Base-by-base conservation (phyloP, 768 basidiomycete species). In the Termitomyces heimii region DNA sequence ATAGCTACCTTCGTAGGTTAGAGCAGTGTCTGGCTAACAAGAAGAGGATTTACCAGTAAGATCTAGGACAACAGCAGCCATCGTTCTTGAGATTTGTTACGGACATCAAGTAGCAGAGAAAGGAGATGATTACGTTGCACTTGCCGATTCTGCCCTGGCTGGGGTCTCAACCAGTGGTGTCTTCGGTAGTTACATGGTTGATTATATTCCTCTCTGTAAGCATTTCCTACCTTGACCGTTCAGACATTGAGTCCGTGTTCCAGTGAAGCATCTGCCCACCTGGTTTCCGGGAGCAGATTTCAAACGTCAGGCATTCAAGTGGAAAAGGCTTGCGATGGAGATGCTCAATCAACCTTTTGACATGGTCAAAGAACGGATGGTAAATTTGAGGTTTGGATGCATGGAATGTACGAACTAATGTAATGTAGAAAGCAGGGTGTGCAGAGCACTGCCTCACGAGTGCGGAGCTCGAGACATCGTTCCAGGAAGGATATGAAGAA, bases 241-340 rank as follows among this genome's bases (percentile, higher is more conserved):
- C 37, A n/a, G 16, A n/a, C 16, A 20, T 13, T 18, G 7, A 44
- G 18, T n/a, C 70, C n/a, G n/a, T 20, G 7, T 49, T 24, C 12
- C 8, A 57, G 56, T 81, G 57, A 71, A 71, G 42, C 64, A 78
- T 53, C 64, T 82, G 37, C 80, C 80, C 1, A 63, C 70, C 16
- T 79, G 79, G 80, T 63, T 80, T 47, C 80, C 79, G 4, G 78
- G 79, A 12, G 76, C 77, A 9, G 60, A 60, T 0, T 81, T 80
- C 71, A 76, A 79, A 62, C 52, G 61, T 26, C 70, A 70, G 54
- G 77, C 77, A 1, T 66, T 63, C 22, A 64, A 71, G 31, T 78
- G 70, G 71, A 67, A 70, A 32, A 65, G 59, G 44, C 61, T 67
- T 10, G 66, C 68, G 16, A 52, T 67, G n/a, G 66, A 73, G 35